Conservation (phyloP, 1,139 yeast genomes). For the Zygosaccharomyces sapae region DNA sequence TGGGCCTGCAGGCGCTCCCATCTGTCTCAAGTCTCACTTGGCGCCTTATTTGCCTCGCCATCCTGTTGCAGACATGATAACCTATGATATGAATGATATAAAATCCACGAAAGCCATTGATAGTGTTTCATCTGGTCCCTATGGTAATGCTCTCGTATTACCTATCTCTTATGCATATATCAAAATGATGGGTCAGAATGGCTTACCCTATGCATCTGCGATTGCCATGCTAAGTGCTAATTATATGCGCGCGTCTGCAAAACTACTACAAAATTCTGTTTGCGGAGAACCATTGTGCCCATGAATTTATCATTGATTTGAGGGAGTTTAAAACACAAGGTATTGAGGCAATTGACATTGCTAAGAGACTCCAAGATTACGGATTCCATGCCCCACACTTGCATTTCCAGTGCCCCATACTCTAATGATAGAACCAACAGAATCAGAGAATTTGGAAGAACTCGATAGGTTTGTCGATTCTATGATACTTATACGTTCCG, state of each 20-base stretch:
- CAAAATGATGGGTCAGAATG: constrained; percentile 84
- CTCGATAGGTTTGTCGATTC: constrained; percentile 88
- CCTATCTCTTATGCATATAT: constrained; percentile 95
- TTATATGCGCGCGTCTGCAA: constrained; percentile 81
- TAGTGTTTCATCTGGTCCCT: constrained; percentile 90
- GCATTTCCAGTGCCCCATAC: constrained; percentile 98
- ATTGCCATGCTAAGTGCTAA: constrained; percentile 93
- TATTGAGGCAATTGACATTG: constrained; percentile 91
- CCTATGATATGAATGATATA: constrained; percentile 43
- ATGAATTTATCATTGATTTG: constrained; percentile 89
- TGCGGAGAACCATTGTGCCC: constrained; percentile 80
- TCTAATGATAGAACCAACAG: constrained; percentile 97
- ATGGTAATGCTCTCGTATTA: constrained; percentile 88
- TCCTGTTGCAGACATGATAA: constrained; percentile 51
- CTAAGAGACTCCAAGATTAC: constrained; percentile 94
- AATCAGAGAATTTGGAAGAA: constrained; percentile 83
- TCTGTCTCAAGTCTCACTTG: constrained; percentile 83
- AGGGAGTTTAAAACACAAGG: constrained; percentile 80
- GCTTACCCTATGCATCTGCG: constrained; percentile 78
- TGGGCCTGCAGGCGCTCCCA: constrained; percentile 99
- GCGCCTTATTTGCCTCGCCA: constrained; percentile 82
- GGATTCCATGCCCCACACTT: constrained; percentile 99
- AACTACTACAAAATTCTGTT: constrained; percentile 73
- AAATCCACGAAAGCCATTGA: constrained; percentile 46
- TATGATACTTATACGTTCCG: constrained; percentile 74